Evolutionary conservation across 1,139 yeast genomes (phyloP), one percentile per base, ranked within the genome.

Genomic region (Kurtzmaniella natalensis): DNA sequence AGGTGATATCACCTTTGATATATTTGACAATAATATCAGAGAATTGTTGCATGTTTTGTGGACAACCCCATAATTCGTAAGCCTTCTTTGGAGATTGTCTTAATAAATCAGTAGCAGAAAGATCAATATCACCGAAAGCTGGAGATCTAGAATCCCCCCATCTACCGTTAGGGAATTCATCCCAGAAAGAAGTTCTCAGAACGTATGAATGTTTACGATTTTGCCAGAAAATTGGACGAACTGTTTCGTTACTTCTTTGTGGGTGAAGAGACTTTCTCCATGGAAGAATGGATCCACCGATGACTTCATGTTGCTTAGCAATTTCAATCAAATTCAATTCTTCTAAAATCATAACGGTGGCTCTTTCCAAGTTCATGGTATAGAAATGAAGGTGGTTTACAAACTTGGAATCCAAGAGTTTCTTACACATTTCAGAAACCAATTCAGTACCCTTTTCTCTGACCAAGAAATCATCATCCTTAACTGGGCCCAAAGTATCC

Each of bases 201-300:
- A 88, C 79, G 56, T 89, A 92, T 15, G 95, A 81, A 58, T 84
- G 85, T 54, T 89, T 89, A 64, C 96, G 78, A 59, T 88, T 84
- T 57, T 86, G 86, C 98, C 97, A 92, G 58, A 89, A 89, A 45
- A 92, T 89, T 13, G 98, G 98, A 50, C 96, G 78, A 34, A 89
- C 88, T 16, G 83, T 67, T 57, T 89, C 96, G 44, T 82, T 80
- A 38, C 76, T 75, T 59, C 96, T 74, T 43, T 77, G 78, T 35
- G 94, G 89, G 43, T 85, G 84, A 45, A 88, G 70, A 2, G 95
- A 85, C 57, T 84, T 85, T 58, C 96, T 75, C 96, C 96, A 88
- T 15, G 96, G 96, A 47, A 85, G 57, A 30, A 59, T 62, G 18
- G 59, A 59, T 5, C 64, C 66, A 22, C 68, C 70, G 38, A 60